phyloP scores from a whole-genome alignment of 2,329 filamentous ascomycete species.

The Xylariaceae sp. region DNA sequence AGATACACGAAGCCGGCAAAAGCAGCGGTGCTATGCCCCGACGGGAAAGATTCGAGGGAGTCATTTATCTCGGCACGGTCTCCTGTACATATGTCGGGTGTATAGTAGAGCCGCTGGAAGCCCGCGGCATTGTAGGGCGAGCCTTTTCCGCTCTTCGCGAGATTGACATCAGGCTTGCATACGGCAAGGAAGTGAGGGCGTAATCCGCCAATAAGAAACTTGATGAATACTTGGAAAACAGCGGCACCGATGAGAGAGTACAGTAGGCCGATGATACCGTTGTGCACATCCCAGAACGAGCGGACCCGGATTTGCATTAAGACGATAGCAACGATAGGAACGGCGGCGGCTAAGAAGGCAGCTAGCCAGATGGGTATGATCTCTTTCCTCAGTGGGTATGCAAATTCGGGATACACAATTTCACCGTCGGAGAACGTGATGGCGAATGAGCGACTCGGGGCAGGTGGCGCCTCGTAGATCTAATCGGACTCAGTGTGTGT shows the following conservation, averaged over 20 bases:
- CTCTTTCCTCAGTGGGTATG: slow-evolving; percentile 64
- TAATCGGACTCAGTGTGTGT: slow-evolving; percentile 26
- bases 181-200: slow-evolving; percentile 68
- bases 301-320: slow-evolving; percentile 62
- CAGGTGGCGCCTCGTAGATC: slow-evolving; percentile 60
- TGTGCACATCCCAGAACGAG: slow-evolving; percentile 67
- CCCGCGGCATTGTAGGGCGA: slow-evolving; percentile 46
- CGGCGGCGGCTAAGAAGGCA: slow-evolving; percentile 57
- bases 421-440: slow-evolving; percentile 62
- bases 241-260: slow-evolving; percentile 65
- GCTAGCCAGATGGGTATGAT: slow-evolving; percentile 68
- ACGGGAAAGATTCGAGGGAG: slow-evolving; percentile 64
- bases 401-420: slow-evolving; percentile 64
- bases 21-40: slow-evolving; percentile 67
- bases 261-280: slow-evolving; percentile 62
- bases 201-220: slow-evolving; percentile 68
- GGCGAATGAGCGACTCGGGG: slow-evolving; percentile 63
- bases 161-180: slow-evolving; percentile 57
- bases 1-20: slow-evolving; percentile 68
- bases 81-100: slow-evolving; percentile 64
- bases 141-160: slow-evolving; percentile 34
- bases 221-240: slow-evolving; percentile 73
- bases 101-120: slow-evolving; percentile 59
- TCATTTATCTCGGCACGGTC: slow-evolving; percentile 61
- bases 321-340: slow-evolving; percentile 62